Evolutionary conservation across 2,329 filamentous ascomycete genomes (phyloP), one percentile per base, ranked within the genome.

Genomic region (Cladosporium cucumerinum): DNA sequence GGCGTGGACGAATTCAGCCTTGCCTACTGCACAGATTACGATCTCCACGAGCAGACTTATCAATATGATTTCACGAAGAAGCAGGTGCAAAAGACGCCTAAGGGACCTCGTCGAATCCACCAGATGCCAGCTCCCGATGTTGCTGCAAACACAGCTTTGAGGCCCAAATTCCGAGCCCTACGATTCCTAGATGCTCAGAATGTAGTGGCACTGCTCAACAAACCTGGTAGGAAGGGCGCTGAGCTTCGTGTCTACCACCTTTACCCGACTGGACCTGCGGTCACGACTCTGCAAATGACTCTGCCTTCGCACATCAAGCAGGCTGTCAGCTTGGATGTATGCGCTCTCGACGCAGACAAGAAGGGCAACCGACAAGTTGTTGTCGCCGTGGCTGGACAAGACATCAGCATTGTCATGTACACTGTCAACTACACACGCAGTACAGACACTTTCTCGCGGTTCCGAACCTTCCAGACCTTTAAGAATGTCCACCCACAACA

Each of bases 331-430:
- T 82, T 98, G 59, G 91, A 95, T 59, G 87, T 94, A 58, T 87
- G 87, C 66, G 86, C 89, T 65, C 83, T 97, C 5, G 79, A 85
- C 12, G 78, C 84, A 0, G 80, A 84, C 21, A 78, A 83, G 1
- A 80, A 86, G 60, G 86, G 85, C 61, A 87, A 90, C 66, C 86
- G 88, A 55, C 92, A 97, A 77, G 90, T 92, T 69, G 85, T 90
- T 55, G 84, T 97, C 69, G 93, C 93, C 7, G 87, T 96, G 16
- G 90, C 91, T 2, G 89, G 89, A 10, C 89, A 90, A 71, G 91
- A 96, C 75, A 87, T 88, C 66, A 92, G 91, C 12, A 88, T 97
- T 69, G 86, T 86, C 5, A 80, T 97, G 30, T 90, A 89, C 76
- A 93, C 91, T 0, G 80, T 96, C 65, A 90, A 96, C 69, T 90